A percentile compares a stretch with the other conserved stretches of the same genome.
phyloP scores from a whole-genome alignment of 2,329 filamentous ascomycete species.

The Myriosclerotinia scirpicola region DNA sequence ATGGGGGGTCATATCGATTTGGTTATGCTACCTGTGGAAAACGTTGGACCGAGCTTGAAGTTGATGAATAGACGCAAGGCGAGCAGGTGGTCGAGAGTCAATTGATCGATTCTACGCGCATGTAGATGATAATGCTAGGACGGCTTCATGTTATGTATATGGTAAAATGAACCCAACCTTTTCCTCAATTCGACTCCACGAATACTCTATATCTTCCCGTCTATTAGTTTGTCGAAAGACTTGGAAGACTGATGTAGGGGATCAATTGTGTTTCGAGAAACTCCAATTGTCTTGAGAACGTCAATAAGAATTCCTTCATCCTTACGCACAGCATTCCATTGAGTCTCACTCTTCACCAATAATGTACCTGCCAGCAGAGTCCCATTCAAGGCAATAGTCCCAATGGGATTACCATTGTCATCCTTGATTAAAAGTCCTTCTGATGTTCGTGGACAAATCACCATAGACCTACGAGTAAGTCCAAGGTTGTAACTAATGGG shows the following conservation, averaged over 20 bases:
- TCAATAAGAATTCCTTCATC: slow-evolving; percentile 45
- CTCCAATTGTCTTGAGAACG: slow-evolving; percentile 42
- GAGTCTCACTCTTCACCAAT: slow-evolving; percentile 57
- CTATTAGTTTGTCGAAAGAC: background rate
- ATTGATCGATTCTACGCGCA: background rate
- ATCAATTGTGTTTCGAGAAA: slow-evolving; percentile 20
- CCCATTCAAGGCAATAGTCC: slow-evolving; percentile 52
- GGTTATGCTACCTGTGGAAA: slow-evolving; percentile 59
- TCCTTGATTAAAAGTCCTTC: slow-evolving; percentile 47
- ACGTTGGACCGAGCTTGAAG: slow-evolving; percentile 51
- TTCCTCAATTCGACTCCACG: background rate
- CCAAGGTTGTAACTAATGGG: slow-evolving; percentile 64
- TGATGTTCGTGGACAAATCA: slow-evolving; percentile 53
- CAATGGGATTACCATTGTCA: slow-evolving; percentile 33
- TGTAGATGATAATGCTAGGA: background rate
- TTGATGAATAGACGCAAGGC: background rate
- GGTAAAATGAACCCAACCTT: background rate
- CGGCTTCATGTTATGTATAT: background rate
- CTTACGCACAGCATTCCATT: slow-evolving; percentile 55
- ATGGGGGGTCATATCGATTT: slow-evolving; percentile 59
- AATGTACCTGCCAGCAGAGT: slow-evolving; percentile 64
- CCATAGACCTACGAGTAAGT: slow-evolving; percentile 55
- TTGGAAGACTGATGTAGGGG: too few relatives aligned
- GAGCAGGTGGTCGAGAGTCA: background rate
- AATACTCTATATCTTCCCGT: slow-evolving; percentile 6